These are phyloP conservation scores for Podila horticola DNA, from an alignment of 192 early-diverging fungal species.

Conservation along the genomic window DNA sequence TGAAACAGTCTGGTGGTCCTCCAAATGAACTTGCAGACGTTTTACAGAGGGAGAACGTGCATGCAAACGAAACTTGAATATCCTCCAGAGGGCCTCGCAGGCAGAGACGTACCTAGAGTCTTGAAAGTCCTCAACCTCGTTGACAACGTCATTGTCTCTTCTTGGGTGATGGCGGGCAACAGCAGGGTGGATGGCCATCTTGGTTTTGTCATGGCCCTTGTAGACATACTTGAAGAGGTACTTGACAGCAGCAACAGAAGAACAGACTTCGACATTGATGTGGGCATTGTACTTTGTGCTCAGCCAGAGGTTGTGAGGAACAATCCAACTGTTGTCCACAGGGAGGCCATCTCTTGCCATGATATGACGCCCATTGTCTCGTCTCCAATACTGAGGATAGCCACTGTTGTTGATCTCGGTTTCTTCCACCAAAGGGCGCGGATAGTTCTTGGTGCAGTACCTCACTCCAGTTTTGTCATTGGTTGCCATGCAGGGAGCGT, in stretches of 20 bases:
- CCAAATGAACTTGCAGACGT: slow-evolving; percentile 18
- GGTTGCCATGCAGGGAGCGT: slow-evolving; percentile 30
- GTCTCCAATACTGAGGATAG: slow-evolving; percentile 14
- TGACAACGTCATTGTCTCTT: slow-evolving; percentile 4
- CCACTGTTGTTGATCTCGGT: slow-evolving; percentile 14
- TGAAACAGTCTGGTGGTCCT: slow-evolving; percentile 1
- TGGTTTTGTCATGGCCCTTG: slow-evolving; percentile 32
- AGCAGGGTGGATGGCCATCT: not conserved
- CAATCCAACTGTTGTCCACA: slow-evolving; percentile 33
- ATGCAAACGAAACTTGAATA: slow-evolving; percentile 41
- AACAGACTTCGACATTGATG: slow-evolving; percentile 41
- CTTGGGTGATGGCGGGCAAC: not conserved
- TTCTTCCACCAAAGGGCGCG: not conserved
- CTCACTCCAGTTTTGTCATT: no score
- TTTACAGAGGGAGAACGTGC: slow-evolving; percentile 22
- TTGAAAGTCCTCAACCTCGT: not conserved
- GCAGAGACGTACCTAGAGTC: slow-evolving; percentile 25
- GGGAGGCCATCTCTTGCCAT: not conserved
- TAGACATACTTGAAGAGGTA: slow-evolving; percentile 39
- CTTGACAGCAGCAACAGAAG: slow-evolving; percentile 12
- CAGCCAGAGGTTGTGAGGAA: slow-evolving; percentile 30
- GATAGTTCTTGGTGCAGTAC: slow-evolving; percentile 28
- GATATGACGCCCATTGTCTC: not conserved
- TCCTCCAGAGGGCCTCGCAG: slow-evolving; percentile 38
- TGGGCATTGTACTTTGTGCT: slow-evolving; percentile 34